phyloP scores from a whole-genome alignment of 2,329 filamentous ascomycete genomes.

The Aspergillus puulaauensis region DNA sequence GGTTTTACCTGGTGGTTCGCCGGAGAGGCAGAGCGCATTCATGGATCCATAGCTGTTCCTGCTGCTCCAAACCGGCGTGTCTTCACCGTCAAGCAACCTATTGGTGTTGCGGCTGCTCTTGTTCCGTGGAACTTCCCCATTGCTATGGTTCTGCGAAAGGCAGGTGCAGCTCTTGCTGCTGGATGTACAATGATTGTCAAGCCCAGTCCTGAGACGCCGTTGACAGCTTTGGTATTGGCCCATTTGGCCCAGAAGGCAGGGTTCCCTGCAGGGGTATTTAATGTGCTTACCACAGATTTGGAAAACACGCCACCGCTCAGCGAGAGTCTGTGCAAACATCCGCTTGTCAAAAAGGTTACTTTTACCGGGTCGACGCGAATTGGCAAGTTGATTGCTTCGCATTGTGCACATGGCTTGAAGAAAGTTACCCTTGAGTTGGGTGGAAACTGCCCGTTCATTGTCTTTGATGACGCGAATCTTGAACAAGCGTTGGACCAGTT shows the following conservation, averaged over 20 bases:
- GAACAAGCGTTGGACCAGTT: constrained; percentile 45
- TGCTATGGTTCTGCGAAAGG: constrained; percentile 68
- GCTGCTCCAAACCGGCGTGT: constrained; percentile 63
- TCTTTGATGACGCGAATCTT: constrained; percentile 65
- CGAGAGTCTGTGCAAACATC: constrained; percentile 56
- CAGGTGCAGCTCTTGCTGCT: constrained; percentile 65
- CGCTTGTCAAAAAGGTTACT: constrained; percentile 58
- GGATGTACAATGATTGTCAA: constrained; percentile 75
- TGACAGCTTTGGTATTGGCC: constrained; percentile 56
- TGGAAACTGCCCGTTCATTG: constrained; percentile 64
- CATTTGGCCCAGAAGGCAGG: constrained; percentile 55
- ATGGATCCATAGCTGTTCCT: constrained; percentile 60
- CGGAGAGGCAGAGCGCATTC: constrained; percentile 62
- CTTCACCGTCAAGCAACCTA: constrained; percentile 72
- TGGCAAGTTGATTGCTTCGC: constrained; percentile 61
- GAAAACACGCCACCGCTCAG: constrained; percentile 40
- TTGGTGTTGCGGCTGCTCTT: constrained; percentile 66
- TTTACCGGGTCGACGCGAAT: constrained; percentile 63
- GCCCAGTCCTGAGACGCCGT: constrained; percentile 66
- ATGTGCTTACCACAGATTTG: constrained; percentile 56
- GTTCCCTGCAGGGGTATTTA: constrained; percentile 61
- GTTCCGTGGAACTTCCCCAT: constrained; percentile 74
- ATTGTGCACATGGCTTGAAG: constrained; percentile 61
- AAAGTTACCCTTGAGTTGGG: constrained; percentile 65
- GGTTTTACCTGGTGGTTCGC: constrained; percentile 60